Base-by-base conservation (phyloP, 805 yeast species). In the Teunomyces lycoperdinae region DNA sequence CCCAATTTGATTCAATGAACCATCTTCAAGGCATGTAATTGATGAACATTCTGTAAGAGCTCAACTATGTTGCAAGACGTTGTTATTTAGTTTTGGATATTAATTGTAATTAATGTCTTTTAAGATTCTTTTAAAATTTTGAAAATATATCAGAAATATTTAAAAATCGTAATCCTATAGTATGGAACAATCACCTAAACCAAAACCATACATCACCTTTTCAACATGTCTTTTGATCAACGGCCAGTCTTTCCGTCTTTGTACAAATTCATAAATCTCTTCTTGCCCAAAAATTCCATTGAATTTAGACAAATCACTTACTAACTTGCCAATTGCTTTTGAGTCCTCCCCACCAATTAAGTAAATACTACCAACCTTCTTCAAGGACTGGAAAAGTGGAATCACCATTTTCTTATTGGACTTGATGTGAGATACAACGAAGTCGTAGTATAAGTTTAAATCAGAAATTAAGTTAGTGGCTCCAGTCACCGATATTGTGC, bases 141-240 rank as follows among this genome's bases (percentile, higher is more conserved):
- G n/a, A 9, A 38, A n/a, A 10, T 9, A 17, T 11, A 6, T 17
- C 4, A 4, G n/a, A 38, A 20, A 20, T 7, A 7, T 7, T n/a
- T 9, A 7, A 17, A 26, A 26, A 26, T 24, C n/a, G 33, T 33
- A 20, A 13, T 17, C 7, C 40, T 52, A 84, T 69, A 77, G 69
- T 36, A 89, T 70, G 0, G 63, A 54, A 70, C 97, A 91, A 58
- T 90, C 97, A 26, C 82, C 86, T 27, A 84, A 67, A 13, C 89
- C 90, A 46, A 92, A 74, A 0, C 99, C 98, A 60, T 90, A 94
- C 84, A 94, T 87, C n/a, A 89, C 91, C 63, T 85, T 89, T 65
- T 92, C 98, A 8, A 92, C 97, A 50, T 86, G 87, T 51, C 77
- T 74, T 54, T 82, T 85, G 26, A 92, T 86, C 32, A 70, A 60